Evolutionary conservation across 2,329 filamentous ascomycete genomes (phyloP).

Genomic region (Penicillium olsonii): DNA sequence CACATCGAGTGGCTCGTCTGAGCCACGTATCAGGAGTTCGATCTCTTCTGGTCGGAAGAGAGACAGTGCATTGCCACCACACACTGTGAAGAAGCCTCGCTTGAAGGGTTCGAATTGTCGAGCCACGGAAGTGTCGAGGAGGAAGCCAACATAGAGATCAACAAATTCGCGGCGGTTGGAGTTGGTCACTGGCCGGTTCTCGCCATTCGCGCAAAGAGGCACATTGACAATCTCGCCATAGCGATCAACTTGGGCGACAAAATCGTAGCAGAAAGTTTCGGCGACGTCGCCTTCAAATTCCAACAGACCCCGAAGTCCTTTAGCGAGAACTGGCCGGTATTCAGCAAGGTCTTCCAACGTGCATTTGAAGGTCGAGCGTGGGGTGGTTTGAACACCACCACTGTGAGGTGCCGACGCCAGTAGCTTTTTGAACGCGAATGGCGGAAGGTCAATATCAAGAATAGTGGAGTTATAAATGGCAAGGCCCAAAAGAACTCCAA

Average conservation of each 20-base stretch:
- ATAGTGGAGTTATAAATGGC: conserved; percentile 96
- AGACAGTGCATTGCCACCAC: conserved; percentile 81
- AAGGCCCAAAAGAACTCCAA: conserved; percentile 82
- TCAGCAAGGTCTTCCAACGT: conserved; percentile 81
- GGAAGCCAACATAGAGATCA: conserved; percentile 76
- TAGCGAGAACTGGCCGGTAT: conserved; percentile 73
- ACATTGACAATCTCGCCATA: conserved; percentile 70
- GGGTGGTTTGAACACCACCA: conserved; percentile 55
- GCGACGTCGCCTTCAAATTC: conserved; percentile 85
- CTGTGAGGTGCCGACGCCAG: conserved; percentile 72
- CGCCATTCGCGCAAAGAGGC: conserved; percentile 73
- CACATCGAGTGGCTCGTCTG: conserved; percentile 80
- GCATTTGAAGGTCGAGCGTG: conserved; percentile 64
- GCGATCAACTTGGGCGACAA: conserved; percentile 73
- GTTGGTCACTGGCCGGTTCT: conserved; percentile 76
- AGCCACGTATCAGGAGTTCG: conserved; percentile 81
- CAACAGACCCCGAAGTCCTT: conserved; percentile 72
- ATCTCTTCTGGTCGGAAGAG: conserved; percentile 91
- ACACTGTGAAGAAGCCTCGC: conserved; percentile 89
- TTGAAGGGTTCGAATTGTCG: conserved; percentile 93
- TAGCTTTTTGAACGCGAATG: conserved; percentile 86
- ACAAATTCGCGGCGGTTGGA: conserved; percentile 83
- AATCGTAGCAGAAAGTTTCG: conserved; percentile 76
- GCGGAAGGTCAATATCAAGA: conserved; percentile 81
- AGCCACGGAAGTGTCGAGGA: conserved; percentile 74